Evolutionary conservation across 2,329 filamentous ascomycete genomes (phyloP).

Genomic region (Ceratocystis destructans): DNA sequence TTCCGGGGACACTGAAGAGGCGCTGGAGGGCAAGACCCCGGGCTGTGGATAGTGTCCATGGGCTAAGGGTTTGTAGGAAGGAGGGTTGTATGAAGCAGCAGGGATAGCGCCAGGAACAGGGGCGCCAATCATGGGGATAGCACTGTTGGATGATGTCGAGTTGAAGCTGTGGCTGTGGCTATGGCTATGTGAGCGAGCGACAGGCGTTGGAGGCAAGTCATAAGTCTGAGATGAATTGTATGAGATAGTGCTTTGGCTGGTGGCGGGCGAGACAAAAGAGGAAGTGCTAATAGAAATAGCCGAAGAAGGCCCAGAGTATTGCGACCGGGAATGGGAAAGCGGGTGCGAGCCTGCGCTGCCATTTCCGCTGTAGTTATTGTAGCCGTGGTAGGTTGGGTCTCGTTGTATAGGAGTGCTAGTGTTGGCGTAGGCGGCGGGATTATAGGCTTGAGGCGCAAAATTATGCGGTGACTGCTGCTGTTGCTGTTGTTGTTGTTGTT

Average conservation of each 20-base stretch:
- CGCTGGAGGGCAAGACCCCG: slow-evolving; percentile 12
- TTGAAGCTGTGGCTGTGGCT: slow-evolving; percentile 11
- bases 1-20: background rate
- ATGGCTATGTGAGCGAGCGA: background rate
- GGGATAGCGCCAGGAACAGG: background rate
- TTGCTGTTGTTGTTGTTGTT: slow-evolving; percentile 6
- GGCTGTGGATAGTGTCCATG: slow-evolving; percentile 3
- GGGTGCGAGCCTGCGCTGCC: slow-evolving; percentile 22
- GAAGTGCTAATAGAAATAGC: slow-evolving; percentile 21
- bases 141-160: slow-evolving; percentile 2
- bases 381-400: slow-evolving; percentile 38
- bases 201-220: background rate
- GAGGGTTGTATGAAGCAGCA: slow-evolving; percentile 11
- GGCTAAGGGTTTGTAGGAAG: background rate
- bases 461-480: slow-evolving; percentile 29
- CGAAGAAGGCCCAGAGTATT: slow-evolving; percentile 11
- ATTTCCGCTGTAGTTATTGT: slow-evolving; percentile 31
- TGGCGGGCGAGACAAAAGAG: slow-evolving; percentile 19
- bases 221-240: background rate
- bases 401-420: slow-evolving; percentile 31
- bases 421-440: slow-evolving; percentile 45
- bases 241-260: background rate
- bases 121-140: slow-evolving; percentile 7
- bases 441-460: slow-evolving; percentile 56
- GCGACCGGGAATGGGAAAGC: slow-evolving; percentile 16